Evolutionary conservation across 257 asterid genomes (phyloP).

Genomic region (Hygrophila difformis): DNA sequence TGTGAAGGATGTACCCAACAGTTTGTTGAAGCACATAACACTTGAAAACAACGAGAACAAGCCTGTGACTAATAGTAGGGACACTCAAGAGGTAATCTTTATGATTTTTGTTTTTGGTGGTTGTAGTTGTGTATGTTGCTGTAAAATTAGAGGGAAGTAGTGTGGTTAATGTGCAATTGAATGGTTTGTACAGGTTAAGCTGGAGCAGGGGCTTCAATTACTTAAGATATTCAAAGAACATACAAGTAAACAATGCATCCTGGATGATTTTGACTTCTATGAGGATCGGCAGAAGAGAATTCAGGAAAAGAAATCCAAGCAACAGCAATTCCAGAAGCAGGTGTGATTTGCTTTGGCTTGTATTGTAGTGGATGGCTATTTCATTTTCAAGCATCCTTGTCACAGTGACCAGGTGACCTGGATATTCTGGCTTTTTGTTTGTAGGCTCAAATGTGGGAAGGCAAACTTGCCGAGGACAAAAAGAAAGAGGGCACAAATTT

Average conservation of each 20-base stretch:
- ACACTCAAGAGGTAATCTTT: slow-evolving; percentile 60
- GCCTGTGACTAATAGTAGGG: slow-evolving; percentile 75
- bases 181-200: slow-evolving; percentile 33
- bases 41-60: slow-evolving; percentile 70
- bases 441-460: no score
- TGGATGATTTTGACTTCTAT: slow-evolving; percentile 71
- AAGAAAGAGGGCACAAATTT: no score
- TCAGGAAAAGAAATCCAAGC: slow-evolving; percentile 48
- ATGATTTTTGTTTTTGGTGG: background rate
- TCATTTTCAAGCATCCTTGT: no score
- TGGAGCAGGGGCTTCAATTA: slow-evolving; percentile 53
- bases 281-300: slow-evolving; percentile 61
- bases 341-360: no score
- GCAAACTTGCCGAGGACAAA: no score
- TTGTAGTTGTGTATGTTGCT: background rate
- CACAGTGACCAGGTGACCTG: no score
- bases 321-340: slow-evolving; percentile 34
- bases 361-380: no score
- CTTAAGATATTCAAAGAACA: slow-evolving; percentile 58
- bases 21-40: slow-evolving; percentile 55
- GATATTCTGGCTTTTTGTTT: no score
- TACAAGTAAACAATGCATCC: slow-evolving; percentile 37
- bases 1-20: slow-evolving; percentile 75
- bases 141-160: background rate
- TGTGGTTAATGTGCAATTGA: background rate